These are phyloP conservation scores for Agrocybe praecox DNA, from an alignment of 768 basidiomycete genomes.

Conservation along the genomic window DNA sequence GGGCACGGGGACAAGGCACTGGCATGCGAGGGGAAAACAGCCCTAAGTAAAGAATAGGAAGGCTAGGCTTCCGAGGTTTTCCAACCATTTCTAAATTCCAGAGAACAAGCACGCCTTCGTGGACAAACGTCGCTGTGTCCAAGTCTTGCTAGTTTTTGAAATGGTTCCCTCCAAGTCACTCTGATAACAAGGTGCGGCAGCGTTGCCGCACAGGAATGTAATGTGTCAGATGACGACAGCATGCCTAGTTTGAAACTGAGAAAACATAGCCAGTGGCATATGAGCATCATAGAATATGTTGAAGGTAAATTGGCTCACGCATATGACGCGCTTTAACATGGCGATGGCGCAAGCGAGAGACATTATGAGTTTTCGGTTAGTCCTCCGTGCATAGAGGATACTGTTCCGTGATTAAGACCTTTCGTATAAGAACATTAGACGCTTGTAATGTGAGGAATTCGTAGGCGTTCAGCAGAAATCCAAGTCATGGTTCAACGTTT, in stretches of 20 bases:
- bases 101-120: not conserved
- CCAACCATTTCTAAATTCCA: constrained; percentile 14
- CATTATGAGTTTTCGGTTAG: constrained; percentile 14
- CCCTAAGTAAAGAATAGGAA: not conserved
- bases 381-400: constrained; percentile 15
- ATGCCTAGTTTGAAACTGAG: not conserved
- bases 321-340: constrained; percentile 18
- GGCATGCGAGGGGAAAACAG: not conserved
- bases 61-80: constrained; percentile 16
- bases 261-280: not conserved
- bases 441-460: too few relatives aligned
- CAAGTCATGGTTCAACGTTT: not conserved
- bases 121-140: too few relatives aligned
- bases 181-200: too few relatives aligned
- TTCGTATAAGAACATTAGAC: not conserved
- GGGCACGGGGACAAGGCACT: not conserved
- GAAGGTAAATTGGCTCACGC: not conserved
- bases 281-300: not conserved
- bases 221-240: constrained; percentile 11
- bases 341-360: constrained; percentile 18
- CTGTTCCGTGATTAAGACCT: not conserved
- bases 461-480: too few relatives aligned
- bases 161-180: too few relatives aligned
- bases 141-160: too few relatives aligned
- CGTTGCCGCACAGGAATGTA: not conserved